phyloP scores from a whole-genome alignment of 768 basidiomycete genomes.

The Candolleomyces efflorescens region DNA sequence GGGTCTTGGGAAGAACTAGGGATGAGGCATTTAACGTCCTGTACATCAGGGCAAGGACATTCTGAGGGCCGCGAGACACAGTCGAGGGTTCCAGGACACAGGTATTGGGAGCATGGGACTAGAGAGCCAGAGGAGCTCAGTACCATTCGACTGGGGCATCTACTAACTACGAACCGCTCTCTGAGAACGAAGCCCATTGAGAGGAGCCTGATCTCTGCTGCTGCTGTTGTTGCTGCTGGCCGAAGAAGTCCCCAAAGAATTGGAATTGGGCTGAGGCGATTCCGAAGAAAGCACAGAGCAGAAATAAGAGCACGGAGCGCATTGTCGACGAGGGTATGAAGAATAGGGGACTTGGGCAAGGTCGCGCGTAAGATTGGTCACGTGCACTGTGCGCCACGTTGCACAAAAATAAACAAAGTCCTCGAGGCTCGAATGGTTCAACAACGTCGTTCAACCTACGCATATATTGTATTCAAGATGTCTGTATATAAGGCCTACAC shows the following conservation, averaged over 20 bases:
- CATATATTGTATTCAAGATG: slow-evolving; percentile 1
- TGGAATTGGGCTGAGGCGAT: slow-evolving; percentile 63
- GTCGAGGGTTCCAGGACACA: slow-evolving; percentile 71
- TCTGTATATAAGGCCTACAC: not conserved
- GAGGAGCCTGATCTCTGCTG: slow-evolving; percentile 49
- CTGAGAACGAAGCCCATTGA: slow-evolving; percentile 65
- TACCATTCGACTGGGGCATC: not conserved
- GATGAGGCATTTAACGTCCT: slow-evolving; percentile 74
- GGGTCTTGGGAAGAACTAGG: slow-evolving; percentile 38
- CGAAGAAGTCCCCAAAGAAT: slow-evolving; percentile 79
- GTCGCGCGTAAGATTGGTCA: not conserved
- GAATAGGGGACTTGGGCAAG: not conserved
- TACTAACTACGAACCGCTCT: slow-evolving; percentile 45
- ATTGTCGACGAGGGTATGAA: not conserved
- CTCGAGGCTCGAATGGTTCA: not conserved
- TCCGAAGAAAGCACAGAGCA: slow-evolving; percentile 32
- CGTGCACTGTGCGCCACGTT: not conserved
- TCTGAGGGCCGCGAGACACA: slow-evolving; percentile 61
- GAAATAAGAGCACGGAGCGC: slow-evolving; percentile 7
- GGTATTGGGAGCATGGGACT: slow-evolving; percentile 73
- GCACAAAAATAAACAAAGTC: not conserved
- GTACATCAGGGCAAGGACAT: slow-evolving; percentile 73
- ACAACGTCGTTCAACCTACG: not conserved
- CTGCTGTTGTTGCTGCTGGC: slow-evolving; percentile 58
- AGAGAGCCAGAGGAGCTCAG: not conserved